Evolutionary conservation across 2,329 filamentous ascomycete species (phyloP).

Genomic region (Alternaria gaisen): DNA sequence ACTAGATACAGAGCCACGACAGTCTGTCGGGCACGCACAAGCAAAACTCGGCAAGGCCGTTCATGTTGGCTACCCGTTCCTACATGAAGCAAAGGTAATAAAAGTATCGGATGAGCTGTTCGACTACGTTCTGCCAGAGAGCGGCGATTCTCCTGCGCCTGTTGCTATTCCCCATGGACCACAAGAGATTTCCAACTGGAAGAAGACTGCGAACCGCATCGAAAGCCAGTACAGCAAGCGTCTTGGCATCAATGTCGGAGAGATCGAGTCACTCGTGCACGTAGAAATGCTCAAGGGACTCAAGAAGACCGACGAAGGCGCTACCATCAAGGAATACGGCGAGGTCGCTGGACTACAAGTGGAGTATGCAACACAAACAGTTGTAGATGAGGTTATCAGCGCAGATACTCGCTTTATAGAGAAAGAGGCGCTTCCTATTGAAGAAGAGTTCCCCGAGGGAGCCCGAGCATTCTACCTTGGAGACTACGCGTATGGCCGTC

Average conservation of each 20-base stretch:
- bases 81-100: conserved; percentile 91
- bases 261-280: conserved; percentile 87
- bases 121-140: conserved; percentile 77
- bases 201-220: conserved; percentile 82
- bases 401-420: conserved; percentile 95
- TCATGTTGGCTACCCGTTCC: conserved; percentile 92
- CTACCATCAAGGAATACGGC: conserved; percentile 91
- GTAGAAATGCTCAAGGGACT: conserved; percentile 95
- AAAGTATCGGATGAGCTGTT: conserved; percentile 94
- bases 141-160: conserved; percentile 66
- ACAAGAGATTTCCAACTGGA: conserved; percentile 81
- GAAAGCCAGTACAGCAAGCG: conserved; percentile 91
- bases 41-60: conserved; percentile 83
- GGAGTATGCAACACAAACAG: conserved; percentile 87
- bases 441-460: conserved; percentile 87
- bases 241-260: conserved; percentile 84
- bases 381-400: conserved; percentile 90
- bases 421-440: conserved; percentile 83
- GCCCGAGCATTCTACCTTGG: conserved; percentile 92
- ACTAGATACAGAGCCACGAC: conserved; percentile 74
- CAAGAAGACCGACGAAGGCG: conserved; percentile 87
- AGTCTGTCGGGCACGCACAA: conserved; percentile 76
- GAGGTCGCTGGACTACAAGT: conserved; percentile 84
- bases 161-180: conserved; percentile 75
- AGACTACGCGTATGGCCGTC: conserved; percentile 90